A percentile compares a stretch with the other conserved stretches of the same genome.
Conservation (phyloP, 208 protist genomes). For the Naegleria gruberi region DNA sequence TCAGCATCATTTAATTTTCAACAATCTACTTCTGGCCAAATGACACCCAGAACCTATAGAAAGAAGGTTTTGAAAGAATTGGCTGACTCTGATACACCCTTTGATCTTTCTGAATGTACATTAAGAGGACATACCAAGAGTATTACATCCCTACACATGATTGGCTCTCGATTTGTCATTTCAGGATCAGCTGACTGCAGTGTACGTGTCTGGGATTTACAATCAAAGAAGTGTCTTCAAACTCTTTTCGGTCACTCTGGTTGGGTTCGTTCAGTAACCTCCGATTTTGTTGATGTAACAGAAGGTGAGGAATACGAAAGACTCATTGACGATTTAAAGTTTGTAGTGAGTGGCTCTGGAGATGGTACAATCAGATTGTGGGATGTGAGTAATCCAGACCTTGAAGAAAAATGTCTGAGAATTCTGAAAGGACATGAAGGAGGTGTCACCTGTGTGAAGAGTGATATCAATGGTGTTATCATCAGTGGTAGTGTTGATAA, state of each 20-base stretch:
- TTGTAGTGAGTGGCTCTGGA: not conserved
- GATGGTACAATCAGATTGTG: not conserved
- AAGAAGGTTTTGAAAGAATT: not conserved
- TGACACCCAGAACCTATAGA: not conserved
- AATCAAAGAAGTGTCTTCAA: not conserved
- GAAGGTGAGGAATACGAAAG: not conserved
- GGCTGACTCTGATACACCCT: not conserved
- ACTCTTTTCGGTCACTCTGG: not conserved
- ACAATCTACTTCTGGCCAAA: not conserved
- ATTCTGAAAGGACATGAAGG: not conserved
- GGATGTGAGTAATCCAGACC: not conserved
- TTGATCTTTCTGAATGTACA: conserved; percentile 2
- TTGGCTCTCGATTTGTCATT: not conserved
- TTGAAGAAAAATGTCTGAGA: not conserved
- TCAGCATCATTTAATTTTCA: not conserved
- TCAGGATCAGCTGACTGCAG: not conserved
- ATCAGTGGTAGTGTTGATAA: not conserved
- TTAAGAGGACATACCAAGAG: not conserved
- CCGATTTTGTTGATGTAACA: not conserved
- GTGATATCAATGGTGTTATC: not conserved
- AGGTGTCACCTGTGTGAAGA: not conserved
- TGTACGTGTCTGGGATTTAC: not conserved
- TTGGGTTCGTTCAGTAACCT: not conserved
- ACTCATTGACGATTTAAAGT: not conserved
- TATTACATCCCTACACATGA: not conserved